phyloP scores from a whole-genome alignment of 1,284 basidiomycete species.

The Microbotryum saponariae region DNA sequence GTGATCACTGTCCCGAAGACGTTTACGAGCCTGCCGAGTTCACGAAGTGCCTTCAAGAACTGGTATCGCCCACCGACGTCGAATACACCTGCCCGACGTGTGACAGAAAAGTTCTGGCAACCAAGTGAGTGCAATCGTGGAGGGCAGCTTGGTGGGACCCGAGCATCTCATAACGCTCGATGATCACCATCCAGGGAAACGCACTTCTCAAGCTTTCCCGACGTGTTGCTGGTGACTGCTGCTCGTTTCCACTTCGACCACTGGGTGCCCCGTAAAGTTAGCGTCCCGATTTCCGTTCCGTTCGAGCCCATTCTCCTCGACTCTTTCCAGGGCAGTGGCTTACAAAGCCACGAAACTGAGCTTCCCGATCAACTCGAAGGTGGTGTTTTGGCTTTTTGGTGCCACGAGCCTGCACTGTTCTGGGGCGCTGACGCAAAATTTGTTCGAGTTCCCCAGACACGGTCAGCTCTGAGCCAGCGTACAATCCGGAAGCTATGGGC shows the following conservation, averaged over 20 bases:
- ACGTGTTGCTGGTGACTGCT: constrained; percentile 80
- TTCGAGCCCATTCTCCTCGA: constrained; percentile 59
- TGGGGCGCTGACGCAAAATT: not conserved
- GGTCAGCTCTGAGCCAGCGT: constrained; percentile 41
- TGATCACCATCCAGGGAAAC: constrained; percentile 52
- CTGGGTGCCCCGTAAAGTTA: constrained; percentile 94
- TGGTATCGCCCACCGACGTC: constrained; percentile 58
- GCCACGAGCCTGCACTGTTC: not conserved
- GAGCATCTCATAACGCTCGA: not conserved
- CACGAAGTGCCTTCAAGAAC: constrained; percentile 57
- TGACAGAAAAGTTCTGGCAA: constrained; percentile 56
- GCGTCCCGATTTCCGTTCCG: constrained; percentile 77
- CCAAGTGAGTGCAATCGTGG: constrained; percentile 47
- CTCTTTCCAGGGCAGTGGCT: constrained; percentile 61
- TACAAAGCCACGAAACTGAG: constrained; percentile 64
- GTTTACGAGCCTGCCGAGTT: constrained; percentile 65
- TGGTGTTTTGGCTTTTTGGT: constrained; percentile 30
- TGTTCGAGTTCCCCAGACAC: not conserved
- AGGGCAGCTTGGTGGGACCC: too few species aligned
- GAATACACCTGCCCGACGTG: constrained; percentile 63
- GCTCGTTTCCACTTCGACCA: constrained; percentile 93
- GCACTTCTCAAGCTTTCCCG: constrained; percentile 77
- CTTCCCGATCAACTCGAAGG: constrained; percentile 55
- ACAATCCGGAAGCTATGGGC: constrained; percentile 63
- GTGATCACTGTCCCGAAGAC: constrained; percentile 35